Percentiles rank a stretch among this genome's conserved stretches.
Conservation (phyloP, 1,139 yeast species). For the Yamadazyma taylorii region DNA sequence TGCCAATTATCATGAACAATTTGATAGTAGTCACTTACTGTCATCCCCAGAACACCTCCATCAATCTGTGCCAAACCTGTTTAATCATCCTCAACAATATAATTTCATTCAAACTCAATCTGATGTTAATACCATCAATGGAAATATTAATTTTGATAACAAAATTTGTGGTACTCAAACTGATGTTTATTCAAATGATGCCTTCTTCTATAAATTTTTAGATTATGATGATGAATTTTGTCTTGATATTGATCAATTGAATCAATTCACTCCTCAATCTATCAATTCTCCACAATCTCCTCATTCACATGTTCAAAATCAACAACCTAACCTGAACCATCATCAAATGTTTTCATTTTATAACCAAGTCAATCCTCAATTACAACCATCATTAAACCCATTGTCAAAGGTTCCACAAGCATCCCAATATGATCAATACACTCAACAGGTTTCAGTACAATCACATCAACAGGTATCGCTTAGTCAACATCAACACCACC, state of each 20-base stretch:
- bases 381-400: neutral
- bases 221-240: slow-evolving; percentile 51
- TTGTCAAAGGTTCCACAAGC: neutral
- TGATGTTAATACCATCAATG: neutral
- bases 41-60: neutral
- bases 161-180: neutral
- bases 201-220: slow-evolving; percentile 16
- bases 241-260: slow-evolving; percentile 47
- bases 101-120: slow-evolving; percentile 1
- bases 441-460: slow-evolving; percentile 1
- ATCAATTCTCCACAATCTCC: slow-evolving; percentile 1
- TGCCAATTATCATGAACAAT: neutral
- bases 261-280: slow-evolving; percentile 13
- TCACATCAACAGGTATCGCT: neutral
- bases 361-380: neutral
- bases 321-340: neutral
- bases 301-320: neutral
- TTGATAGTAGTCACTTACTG: neutral
- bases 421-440: neutral
- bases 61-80: neutral
- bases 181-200: slow-evolving; percentile 8
- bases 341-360: neutral
- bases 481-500: neutral
- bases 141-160: neutral
- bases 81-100: neutral